phyloP scores from a whole-genome alignment of 2,329 filamentous ascomycete species.

The Paraphaeosphaeria minitans region DNA sequence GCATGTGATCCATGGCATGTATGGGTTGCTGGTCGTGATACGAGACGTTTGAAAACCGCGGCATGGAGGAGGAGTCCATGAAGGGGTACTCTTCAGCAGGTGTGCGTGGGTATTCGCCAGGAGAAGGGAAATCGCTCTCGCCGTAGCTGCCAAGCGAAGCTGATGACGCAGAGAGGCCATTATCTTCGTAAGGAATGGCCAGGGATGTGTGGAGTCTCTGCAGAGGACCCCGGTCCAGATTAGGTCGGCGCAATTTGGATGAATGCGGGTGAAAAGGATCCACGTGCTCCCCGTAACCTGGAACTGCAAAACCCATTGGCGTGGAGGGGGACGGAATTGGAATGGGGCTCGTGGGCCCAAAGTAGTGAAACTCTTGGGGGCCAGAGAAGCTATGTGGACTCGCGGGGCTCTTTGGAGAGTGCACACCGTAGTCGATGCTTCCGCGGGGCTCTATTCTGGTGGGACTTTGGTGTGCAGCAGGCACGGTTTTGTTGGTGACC shows the following conservation, averaged over 20 bases:
- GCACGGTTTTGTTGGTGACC: constrained; percentile 21
- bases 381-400: constrained; percentile 42
- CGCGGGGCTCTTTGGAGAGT: constrained; percentile 43
- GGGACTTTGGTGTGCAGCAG: constrained; percentile 31
- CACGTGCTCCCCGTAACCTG: constrained; percentile 47
- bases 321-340: constrained; percentile 46
- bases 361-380: constrained; percentile 45
- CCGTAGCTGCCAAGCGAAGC: constrained; percentile 54
- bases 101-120: constrained; percentile 54
- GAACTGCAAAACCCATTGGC: constrained; percentile 46
- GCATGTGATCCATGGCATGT: constrained; percentile 46
- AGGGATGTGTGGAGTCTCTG: constrained; percentile 52
- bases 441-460: constrained; percentile 34
- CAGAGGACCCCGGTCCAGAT: constrained; percentile 47
- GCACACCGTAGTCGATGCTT: constrained; percentile 43
- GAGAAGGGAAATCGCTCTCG: constrained; percentile 55
- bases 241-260: constrained; percentile 46
- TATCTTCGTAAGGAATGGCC: constrained; percentile 48
- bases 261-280: constrained; percentile 41
- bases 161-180: constrained; percentile 51
- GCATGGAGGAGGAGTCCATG: constrained; percentile 15
- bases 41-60: constrained; percentile 38
- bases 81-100: constrained; percentile 52
- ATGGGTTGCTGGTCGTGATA: constrained; percentile 43
- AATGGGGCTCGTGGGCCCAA: constrained; percentile 47